Conservation (phyloP, 148 eudicot genomes). For the Spergularia bocconei region DNA sequence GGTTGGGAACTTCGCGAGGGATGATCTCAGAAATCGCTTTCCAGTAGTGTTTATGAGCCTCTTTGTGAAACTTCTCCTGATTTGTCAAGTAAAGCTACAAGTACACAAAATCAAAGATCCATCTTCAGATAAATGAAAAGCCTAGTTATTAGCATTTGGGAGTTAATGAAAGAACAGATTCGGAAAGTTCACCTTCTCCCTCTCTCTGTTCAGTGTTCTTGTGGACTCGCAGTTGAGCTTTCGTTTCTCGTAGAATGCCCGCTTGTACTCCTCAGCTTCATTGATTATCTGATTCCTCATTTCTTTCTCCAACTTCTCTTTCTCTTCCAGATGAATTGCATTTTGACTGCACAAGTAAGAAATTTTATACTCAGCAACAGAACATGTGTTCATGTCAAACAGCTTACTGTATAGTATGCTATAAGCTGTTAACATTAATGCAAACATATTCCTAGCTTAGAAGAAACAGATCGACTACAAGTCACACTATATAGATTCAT, state of each 20-base stretch:
- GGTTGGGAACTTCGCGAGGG: constrained; percentile 39
- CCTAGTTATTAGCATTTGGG: no score
- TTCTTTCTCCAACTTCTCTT: constrained; percentile 78
- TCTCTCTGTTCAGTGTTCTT: constrained; percentile 60
- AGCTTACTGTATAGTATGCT: no score
- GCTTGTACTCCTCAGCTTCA: constrained; percentile 77
- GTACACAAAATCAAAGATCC: neutral
- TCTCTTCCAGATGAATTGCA: constrained; percentile 67
- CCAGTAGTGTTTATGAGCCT: constrained; percentile 49
- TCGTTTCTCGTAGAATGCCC: constrained; percentile 63
- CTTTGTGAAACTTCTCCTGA: constrained; percentile 54
- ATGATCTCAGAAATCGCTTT: constrained; percentile 47
- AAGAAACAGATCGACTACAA: no score
- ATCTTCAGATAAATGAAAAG: no score
- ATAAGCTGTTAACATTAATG: no score
- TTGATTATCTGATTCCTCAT: constrained; percentile 56
- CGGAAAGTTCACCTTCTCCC: constrained; percentile 58
- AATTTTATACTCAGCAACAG: neutral
- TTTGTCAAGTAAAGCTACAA: constrained; percentile 33
- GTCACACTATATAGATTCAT: no score
- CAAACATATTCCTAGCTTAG: no score
- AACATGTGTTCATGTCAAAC: no score
- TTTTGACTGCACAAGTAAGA: constrained; percentile 48
- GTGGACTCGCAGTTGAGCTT: constrained; percentile 46
- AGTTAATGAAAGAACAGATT: neutral